Base-by-base conservation (phyloP, 257 asterid genomes). In the Coffea canephora region DNA sequence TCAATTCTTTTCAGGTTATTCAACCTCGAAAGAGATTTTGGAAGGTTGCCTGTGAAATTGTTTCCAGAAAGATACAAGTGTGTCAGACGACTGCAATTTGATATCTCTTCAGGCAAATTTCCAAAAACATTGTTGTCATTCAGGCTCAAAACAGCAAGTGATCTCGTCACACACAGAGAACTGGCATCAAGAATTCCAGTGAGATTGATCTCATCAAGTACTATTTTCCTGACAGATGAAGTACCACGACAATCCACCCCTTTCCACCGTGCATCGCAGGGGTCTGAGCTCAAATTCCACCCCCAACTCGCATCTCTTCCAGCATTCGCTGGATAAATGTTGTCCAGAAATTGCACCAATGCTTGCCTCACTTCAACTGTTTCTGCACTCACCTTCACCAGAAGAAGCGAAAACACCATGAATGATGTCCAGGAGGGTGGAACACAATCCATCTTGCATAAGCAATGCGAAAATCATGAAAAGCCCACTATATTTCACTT, bases 251-350 rank as follows among this genome's bases (percentile, higher is more conserved):
- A 93, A 3, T 52, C 66, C 18, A 93, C 87, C 8, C 98, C 98
- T 67, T 75, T 78, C 98, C 98, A 93, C 4, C 39, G 52, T 25
- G 71, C 84, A 3, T 4, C 70, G 50, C 98, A 93, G 0, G 98
- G 97, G 45, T 91, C 97, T n/a, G 97, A 90, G 64, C 76, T 83
- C 11, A 36, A 2, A 74, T 91, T 87, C 97, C 98, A 93, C 5
- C 98, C 97, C 82, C 84, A 88, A 70, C 79, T 89, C 8, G 31
- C 79, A 19, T 82, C 82, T 41, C 80, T 82, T 57, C 57, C 66
- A 36, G 77, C 75, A 46, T 75, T 82, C 11, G 84, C 90, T 1
- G 87, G 87, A 52, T 87, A 74, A 8, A 90, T 87, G 21, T 82
- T 78, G 39, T 73, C 67, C 93, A 93, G 88, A 79, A 93, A 93